A percentile compares a stretch with the other conserved stretches of the same genome.
Conservation (phyloP, 2,329 filamentous ascomycete species). For the Claviceps pazoutovae region DNA sequence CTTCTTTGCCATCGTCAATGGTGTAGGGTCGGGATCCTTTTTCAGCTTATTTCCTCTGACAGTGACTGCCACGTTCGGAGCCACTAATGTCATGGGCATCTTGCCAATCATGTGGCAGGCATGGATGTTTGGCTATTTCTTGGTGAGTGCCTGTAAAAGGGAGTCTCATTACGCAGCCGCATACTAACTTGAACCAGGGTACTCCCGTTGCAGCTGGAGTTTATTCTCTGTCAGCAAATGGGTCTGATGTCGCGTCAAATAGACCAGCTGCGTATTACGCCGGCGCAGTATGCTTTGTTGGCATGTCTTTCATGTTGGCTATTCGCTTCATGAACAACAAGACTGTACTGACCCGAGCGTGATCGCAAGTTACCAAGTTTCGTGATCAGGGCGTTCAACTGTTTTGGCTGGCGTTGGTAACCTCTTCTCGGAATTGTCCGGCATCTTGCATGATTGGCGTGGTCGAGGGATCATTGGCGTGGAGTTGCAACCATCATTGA, state of each 20-base stretch:
- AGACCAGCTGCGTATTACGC: constrained; percentile 16
- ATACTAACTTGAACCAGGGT: constrained; percentile 9
- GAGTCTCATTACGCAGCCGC: neutral
- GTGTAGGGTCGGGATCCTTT: constrained; percentile 16
- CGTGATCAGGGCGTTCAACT: too few species aligned
- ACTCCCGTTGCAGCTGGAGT: constrained; percentile 15
- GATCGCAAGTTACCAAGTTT: neutral
- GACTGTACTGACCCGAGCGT: constrained; percentile 4
- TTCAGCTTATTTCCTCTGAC: constrained; percentile 15
- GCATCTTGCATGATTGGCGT: too few species aligned
- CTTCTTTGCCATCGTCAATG: constrained; percentile 14
- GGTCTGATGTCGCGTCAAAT: constrained; percentile 9
- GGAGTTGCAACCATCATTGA: constrained; percentile 12
- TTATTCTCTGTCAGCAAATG: constrained; percentile 11
- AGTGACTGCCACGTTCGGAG: constrained; percentile 11
- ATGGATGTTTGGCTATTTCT: constrained; percentile 17
- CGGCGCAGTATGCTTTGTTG: constrained; percentile 12
- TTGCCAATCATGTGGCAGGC: constrained; percentile 15
- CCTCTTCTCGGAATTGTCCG: too few species aligned
- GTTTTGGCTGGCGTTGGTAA: too few species aligned
- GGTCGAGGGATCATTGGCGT: neutral
- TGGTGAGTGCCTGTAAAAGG: constrained; percentile 9
- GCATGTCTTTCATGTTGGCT: constrained; percentile 8
- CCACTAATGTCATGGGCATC: constrained; percentile 12
- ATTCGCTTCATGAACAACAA: constrained; percentile 5